A percentile compares a stretch with the other conserved stretches of the same genome.
phyloP scores from a whole-genome alignment of 2,329 filamentous ascomycete genomes.

The Botrytis fabae region DNA sequence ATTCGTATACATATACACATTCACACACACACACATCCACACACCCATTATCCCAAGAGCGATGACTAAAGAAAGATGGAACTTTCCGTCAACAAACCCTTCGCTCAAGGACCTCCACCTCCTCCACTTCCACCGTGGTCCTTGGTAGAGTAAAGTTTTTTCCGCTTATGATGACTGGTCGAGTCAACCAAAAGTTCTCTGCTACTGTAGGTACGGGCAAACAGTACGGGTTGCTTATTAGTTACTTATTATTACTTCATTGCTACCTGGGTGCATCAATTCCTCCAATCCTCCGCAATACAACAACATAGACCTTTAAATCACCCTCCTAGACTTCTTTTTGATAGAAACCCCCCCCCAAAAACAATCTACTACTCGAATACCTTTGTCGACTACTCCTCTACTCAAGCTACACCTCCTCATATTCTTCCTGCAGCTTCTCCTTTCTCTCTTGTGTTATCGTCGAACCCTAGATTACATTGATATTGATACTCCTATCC shows the following conservation, averaged over 20 bases:
- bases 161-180: background rate
- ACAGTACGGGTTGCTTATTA: background rate
- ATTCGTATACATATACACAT: background rate
- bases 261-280: background rate
- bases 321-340: background rate
- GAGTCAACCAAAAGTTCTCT: background rate
- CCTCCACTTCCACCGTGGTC: background rate
- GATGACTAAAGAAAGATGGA: background rate
- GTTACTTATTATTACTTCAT: background rate
- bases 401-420: background rate
- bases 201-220: background rate
- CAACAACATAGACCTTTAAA: conserved; percentile 9
- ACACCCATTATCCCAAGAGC: background rate
- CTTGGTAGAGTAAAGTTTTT: conserved; percentile 5
- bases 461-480: background rate
- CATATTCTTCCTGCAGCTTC: background rate
- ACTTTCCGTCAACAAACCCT: background rate
- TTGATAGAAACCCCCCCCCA: background rate
- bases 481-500: conserved; percentile 14
- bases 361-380: background rate
- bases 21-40: background rate
- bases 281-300: conserved; percentile 3
- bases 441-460: background rate
- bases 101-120: background rate
- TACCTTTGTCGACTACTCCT: background rate